Evolutionary conservation across 805 yeast species (phyloP).

Genomic region (Candida orba): DNA sequence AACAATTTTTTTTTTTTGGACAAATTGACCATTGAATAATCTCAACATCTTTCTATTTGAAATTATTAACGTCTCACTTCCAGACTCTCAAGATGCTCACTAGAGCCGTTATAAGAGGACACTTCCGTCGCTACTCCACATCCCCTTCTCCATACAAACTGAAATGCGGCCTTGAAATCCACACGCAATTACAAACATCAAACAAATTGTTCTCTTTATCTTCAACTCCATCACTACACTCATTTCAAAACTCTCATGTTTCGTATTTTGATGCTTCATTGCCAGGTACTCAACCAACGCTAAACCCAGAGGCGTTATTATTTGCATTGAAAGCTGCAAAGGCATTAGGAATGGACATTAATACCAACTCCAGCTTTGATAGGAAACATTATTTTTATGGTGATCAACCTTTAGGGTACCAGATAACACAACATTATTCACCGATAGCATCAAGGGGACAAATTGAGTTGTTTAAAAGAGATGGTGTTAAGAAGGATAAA

Average conservation of each 20-base stretch:
- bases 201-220: constrained; percentile 73
- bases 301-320: constrained; percentile 68
- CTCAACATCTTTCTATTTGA: too few relatives aligned
- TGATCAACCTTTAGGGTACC: constrained; percentile 95
- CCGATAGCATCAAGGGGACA: constrained; percentile 73
- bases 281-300: constrained; percentile 87
- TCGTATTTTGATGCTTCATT: constrained; percentile 78
- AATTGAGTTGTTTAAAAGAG: constrained; percentile 44
- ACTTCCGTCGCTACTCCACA: background rate
- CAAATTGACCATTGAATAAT: background rate
- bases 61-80: too few relatives aligned
- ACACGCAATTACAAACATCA: constrained; percentile 74
- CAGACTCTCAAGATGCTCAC: background rate
- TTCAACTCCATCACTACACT: constrained; percentile 37
- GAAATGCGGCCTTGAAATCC: constrained; percentile 89
- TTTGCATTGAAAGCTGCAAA: constrained; percentile 68
- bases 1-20: background rate
- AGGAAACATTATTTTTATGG: constrained; percentile 94
- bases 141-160: constrained; percentile 27
- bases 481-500: constrained; percentile 41
- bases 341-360: constrained; percentile 57
- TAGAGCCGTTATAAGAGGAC: background rate
- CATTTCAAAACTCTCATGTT: constrained; percentile 58
- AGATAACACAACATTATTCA: constrained; percentile 80
- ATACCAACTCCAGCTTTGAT: constrained; percentile 62